Percentiles rank a stretch among this genome's conserved stretches.
phyloP scores from a whole-genome alignment of 2,329 filamentous ascomycete species.

The Capronia coronata region DNA sequence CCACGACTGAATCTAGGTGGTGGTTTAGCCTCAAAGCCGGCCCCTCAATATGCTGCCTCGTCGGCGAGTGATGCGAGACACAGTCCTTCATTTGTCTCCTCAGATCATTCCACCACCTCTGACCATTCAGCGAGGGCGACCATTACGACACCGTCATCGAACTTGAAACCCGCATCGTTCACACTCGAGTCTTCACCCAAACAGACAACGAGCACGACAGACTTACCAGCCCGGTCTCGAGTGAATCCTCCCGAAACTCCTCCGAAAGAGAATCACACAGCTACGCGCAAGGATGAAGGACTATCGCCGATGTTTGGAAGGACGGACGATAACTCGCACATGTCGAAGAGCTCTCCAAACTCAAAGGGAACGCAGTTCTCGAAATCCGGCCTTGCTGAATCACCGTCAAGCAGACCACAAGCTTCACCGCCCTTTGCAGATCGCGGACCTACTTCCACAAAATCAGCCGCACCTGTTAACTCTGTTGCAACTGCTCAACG shows the following conservation, averaged over 20 bases:
- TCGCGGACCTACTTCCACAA: neutral
- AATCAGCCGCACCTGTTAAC: neutral
- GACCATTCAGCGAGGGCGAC: constrained; percentile 12
- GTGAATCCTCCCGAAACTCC: neutral
- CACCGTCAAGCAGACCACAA: neutral
- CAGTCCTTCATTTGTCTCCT: constrained; percentile 14
- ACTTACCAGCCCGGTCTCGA: neutral
- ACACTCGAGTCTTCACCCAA: neutral
- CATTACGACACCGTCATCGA: constrained; percentile 5
- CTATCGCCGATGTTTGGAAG: neutral
- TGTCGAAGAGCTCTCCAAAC: neutral
- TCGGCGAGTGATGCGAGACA: constrained; percentile 3
- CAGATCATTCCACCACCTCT: constrained; percentile 22
- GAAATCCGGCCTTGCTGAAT: neutral
- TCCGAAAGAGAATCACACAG: neutral
- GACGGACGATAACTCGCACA: neutral
- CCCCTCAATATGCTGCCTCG: constrained; percentile 9
- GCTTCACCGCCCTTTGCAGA: neutral
- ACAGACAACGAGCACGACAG: neutral
- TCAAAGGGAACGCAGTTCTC: neutral
- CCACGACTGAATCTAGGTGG: constrained; percentile 25
- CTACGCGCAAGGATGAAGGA: neutral
- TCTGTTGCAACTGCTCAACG: constrained; percentile 15
- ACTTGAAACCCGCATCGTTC: constrained; percentile 5
- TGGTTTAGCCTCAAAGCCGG: constrained; percentile 23